Percentiles rank a stretch among this genome's conserved stretches.
These are phyloP conservation scores for Hawksworthiomyces lignivorus DNA, from an alignment of 2,329 filamentous ascomycete genomes.

Conservation along the genomic window DNA sequence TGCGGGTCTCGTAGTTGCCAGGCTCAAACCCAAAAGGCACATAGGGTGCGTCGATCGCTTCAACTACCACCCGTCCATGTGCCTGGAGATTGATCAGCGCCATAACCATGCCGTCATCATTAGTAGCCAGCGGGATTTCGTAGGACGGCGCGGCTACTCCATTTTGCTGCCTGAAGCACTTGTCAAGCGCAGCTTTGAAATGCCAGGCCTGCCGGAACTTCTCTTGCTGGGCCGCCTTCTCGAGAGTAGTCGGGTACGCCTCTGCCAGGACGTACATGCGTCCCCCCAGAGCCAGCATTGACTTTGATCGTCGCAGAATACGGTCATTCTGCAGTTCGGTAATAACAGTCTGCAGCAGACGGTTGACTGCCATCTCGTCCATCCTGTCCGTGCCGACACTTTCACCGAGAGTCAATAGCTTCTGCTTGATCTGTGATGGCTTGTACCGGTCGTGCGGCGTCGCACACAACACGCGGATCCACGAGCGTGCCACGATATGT, in stretches of 20 bases:
- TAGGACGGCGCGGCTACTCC: constrained; percentile 24
- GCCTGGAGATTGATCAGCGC: constrained; percentile 59
- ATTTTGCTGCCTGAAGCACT: constrained; percentile 33
- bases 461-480: constrained; percentile 51
- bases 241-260: constrained; percentile 47
- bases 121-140: constrained; percentile 43
- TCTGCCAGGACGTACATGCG: constrained; percentile 57
- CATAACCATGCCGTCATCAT: constrained; percentile 59
- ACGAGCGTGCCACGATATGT: constrained; percentile 23
- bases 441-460: constrained; percentile 44
- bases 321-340: constrained; percentile 39
- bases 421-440: constrained; percentile 39
- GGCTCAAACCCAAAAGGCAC: constrained; percentile 65
- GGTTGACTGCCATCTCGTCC: constrained; percentile 29
- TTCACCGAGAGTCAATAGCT: constrained; percentile 38
- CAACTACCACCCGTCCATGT: constrained; percentile 45
- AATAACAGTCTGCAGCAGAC: constrained; percentile 40
- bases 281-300: constrained; percentile 48
- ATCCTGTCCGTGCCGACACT: constrained; percentile 21
- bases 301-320: constrained; percentile 53
- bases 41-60: constrained; percentile 46
- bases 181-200: constrained; percentile 55
- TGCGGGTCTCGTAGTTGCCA: constrained; percentile 62
- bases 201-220: constrained; percentile 51
- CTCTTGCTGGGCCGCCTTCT: constrained; percentile 44